Percentiles rank a stretch among this genome's conserved stretches.
These are phyloP conservation scores for Capronia americana DNA, from an alignment of 2,329 filamentous ascomycete species.

Conservation along the genomic window DNA sequence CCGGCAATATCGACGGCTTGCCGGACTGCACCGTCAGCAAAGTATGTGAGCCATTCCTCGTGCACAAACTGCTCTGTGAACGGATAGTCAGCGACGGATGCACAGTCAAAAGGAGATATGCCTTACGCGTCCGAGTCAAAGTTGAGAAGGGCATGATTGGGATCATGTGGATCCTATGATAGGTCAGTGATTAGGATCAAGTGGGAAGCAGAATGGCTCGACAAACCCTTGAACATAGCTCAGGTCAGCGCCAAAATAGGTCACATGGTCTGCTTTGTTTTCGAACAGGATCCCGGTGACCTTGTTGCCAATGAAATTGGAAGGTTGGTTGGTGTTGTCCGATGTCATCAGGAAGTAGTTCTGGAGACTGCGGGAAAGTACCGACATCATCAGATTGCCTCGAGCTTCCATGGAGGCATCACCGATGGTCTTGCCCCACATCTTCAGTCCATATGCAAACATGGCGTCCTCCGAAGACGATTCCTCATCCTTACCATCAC, in stretches of 20 bases:
- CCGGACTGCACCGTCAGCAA: conserved; percentile 70
- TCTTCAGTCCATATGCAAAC: conserved; percentile 84
- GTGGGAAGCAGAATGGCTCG: conserved; percentile 8
- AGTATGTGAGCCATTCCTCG: conserved; percentile 84
- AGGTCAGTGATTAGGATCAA: conserved; percentile 30
- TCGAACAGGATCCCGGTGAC: conserved; percentile 77
- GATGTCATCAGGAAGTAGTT: conserved; percentile 81
- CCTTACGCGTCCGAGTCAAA: conserved; percentile 63
- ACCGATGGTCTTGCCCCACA: conserved; percentile 85
- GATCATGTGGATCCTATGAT: conserved; percentile 79
- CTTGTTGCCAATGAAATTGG: conserved; percentile 81
- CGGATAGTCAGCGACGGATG: conserved; percentile 27
- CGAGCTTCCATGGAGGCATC: conserved; percentile 80
- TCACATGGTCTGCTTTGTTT: conserved; percentile 93
- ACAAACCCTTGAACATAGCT: conserved; percentile 70
- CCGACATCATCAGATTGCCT: conserved; percentile 81
- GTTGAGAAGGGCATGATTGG: conserved; percentile 73
- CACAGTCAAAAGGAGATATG: not conserved
- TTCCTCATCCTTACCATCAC: conserved; percentile 67
- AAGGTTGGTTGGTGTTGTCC: conserved; percentile 74
- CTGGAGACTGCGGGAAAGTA: conserved; percentile 75
- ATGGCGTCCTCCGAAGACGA: conserved; percentile 90
- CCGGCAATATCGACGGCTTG: conserved; percentile 63
- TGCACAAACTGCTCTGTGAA: conserved; percentile 66
- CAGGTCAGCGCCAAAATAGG: conserved; percentile 78